These are phyloP conservation scores for Mycena latifolia DNA, from an alignment of 768 basidiomycete genomes.

Conservation along the genomic window DNA sequence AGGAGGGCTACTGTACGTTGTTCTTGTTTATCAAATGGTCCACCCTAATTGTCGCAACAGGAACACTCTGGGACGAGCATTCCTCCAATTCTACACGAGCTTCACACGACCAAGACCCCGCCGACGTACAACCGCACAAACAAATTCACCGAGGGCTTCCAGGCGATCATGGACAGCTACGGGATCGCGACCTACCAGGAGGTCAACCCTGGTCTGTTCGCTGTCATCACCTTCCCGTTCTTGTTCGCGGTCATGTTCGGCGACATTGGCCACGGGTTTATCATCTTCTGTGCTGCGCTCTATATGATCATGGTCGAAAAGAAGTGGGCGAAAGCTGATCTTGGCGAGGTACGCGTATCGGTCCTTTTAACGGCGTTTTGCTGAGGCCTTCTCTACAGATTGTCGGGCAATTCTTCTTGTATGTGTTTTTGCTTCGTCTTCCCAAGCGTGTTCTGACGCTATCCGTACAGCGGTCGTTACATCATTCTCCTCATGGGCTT, in stretches of 20 bases:
- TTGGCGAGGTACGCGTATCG: slow-evolving; percentile 73
- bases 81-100: slow-evolving; percentile 92
- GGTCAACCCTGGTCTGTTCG: slow-evolving; percentile 96
- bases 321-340: slow-evolving; percentile 76
- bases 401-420: slow-evolving; percentile 92
- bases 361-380: slow-evolving; percentile 7
- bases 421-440: slow-evolving; percentile 50
- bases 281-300: slow-evolving; percentile 81
- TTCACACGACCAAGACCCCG: slow-evolving; percentile 90
- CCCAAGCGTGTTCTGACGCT: slow-evolving; percentile 33
- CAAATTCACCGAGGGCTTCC: slow-evolving; percentile 97
- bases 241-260: slow-evolving; percentile 99
- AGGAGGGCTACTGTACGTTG: slow-evolving; percentile 84
- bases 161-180: slow-evolving; percentile 98
- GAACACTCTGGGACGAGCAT: slow-evolving; percentile 95
- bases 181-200: slow-evolving; percentile 96
- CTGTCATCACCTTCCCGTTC: slow-evolving; percentile 95
- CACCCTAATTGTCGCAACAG: slow-evolving; percentile 41
- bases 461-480: slow-evolving; percentile 86
- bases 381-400: slow-evolving; percentile 63
- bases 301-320: slow-evolving; percentile 92
- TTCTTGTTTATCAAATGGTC: slow-evolving; percentile 34
- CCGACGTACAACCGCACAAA: slow-evolving; percentile 96
- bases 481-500: slow-evolving; percentile 98
- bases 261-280: slow-evolving; percentile 95